Base-by-base conservation (phyloP, 768 basidiomycete genomes). In the Ramaria sp. region DNA sequence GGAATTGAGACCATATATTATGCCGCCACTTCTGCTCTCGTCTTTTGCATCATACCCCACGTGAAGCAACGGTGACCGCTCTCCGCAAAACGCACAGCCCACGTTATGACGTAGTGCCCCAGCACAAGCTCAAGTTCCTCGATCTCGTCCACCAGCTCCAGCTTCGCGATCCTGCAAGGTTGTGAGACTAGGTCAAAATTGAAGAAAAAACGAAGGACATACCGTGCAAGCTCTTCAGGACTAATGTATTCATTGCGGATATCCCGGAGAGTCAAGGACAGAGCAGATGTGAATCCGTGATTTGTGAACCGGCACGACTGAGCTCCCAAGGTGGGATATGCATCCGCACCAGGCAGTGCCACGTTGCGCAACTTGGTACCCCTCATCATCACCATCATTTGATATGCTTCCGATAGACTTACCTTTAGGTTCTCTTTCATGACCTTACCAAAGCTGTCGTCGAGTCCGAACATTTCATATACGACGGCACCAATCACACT, bases 41-140 rank as follows among this genome's bases (percentile, higher is more conserved):
- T n/a, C n/a, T n/a, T n/a, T n/a, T n/a, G n/a, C n/a, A n/a, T n/a
- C n/a, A n/a, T n/a, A n/a, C n/a, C n/a, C n/a, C n/a, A n/a, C n/a
- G n/a, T n/a, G n/a, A n/a, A n/a, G n/a, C n/a, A n/a, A n/a, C n/a
- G n/a, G n/a, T n/a, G n/a, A n/a, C n/a, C n/a, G n/a, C n/a, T n/a
- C n/a, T n/a, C n/a, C n/a, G n/a, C n/a, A n/a, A n/a, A n/a, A n/a
- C n/a, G n/a, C n/a, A 59, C 56, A 0, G 75, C 79, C 92, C 92
- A 97, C 0, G 85, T 82, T 52, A 97, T 78, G 13, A 85, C 89
- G 66, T 98, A 98, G 64, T 98, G 94, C 1, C 75, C 75, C 28
- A 96, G 70, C 1, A 98, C 87, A 4, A 99, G 76, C 55, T 93
- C 86, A 18, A 99, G 75, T 67, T 98, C 95, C 66, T 99, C 95